Percentiles rank a stretch among this genome's conserved stretches.
These are phyloP conservation scores for Candida easanensis DNA, from an alignment of 805 yeast genomes.

Conservation along the genomic window DNA sequence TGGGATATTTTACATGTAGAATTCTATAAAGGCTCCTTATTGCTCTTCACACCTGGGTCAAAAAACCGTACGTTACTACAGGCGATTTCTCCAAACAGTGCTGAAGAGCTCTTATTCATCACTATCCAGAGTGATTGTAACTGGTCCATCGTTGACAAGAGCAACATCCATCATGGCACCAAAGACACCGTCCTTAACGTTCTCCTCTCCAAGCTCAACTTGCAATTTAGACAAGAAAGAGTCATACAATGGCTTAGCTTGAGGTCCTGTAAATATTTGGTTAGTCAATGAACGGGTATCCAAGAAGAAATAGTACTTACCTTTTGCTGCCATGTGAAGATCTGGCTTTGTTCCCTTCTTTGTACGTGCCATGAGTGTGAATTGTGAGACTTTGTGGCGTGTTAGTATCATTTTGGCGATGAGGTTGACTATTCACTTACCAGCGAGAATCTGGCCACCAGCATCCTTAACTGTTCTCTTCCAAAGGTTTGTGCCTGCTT, in stretches of 20 bases:
- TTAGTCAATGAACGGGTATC: slow-evolving; percentile 18
- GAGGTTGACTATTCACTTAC: slow-evolving; percentile 25
- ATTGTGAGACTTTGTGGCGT: slow-evolving; percentile 64
- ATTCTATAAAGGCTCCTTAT: too few species aligned
- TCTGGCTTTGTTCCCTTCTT: slow-evolving; percentile 95
- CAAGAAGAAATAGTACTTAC: slow-evolving; percentile 47
- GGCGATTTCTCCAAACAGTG: too few species aligned
- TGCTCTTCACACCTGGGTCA: too few species aligned
- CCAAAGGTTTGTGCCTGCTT: slow-evolving; percentile 70
- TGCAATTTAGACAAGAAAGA: slow-evolving; percentile 47
- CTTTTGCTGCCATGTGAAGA: slow-evolving; percentile 88
- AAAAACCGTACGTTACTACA: too few species aligned
- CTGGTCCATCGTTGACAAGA: slow-evolving; percentile 89
- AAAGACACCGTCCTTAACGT: slow-evolving; percentile 83
- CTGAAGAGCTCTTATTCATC: slow-evolving; percentile 19
- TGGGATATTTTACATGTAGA: too few species aligned
- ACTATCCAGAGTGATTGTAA: slow-evolving; percentile 81
- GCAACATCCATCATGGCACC: slow-evolving; percentile 98
- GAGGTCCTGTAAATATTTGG: slow-evolving; percentile 64
- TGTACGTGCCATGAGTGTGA: slow-evolving; percentile 81
- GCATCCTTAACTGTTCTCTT: slow-evolving; percentile 58
- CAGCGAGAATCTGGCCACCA: slow-evolving; percentile 69
- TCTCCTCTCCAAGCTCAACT: slow-evolving; percentile 53
- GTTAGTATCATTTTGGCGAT: slow-evolving; percentile 1
- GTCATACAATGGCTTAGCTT: slow-evolving; percentile 43